Evolutionary conservation across 2,329 filamentous ascomycete species (phyloP).

Genomic region (Colletotrichum orchidophilum): DNA sequence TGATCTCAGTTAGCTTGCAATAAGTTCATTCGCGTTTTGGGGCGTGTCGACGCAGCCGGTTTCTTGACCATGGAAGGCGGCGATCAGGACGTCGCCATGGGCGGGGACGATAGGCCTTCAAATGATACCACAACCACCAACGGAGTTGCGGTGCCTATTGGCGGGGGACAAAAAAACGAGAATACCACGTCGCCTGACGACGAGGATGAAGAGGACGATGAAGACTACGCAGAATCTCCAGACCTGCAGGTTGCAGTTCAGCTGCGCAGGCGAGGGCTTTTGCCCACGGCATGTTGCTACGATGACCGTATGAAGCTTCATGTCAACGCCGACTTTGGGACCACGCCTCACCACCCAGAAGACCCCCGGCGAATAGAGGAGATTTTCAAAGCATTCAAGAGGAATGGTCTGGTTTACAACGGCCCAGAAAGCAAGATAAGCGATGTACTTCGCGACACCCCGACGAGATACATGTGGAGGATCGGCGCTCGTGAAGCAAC

Average conservation of each 20-base stretch:
- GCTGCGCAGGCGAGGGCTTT: slow-evolving; percentile 55
- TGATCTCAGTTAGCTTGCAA: not conserved
- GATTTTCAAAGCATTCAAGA: slow-evolving; percentile 90
- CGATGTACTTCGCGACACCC: slow-evolving; percentile 60
- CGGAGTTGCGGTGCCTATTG: slow-evolving; percentile 38
- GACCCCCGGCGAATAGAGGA: slow-evolving; percentile 91
- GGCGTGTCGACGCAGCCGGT: slow-evolving; percentile 3
- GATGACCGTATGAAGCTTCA: slow-evolving; percentile 97
- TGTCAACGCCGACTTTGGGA: slow-evolving; percentile 80
- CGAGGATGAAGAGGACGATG: slow-evolving; percentile 46
- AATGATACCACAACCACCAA: slow-evolving; percentile 51
- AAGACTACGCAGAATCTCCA: slow-evolving; percentile 40
- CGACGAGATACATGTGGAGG: slow-evolving; percentile 74
- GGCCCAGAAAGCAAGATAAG: slow-evolving; percentile 65
- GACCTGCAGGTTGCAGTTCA: slow-evolving; percentile 50
- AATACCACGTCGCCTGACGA: slow-evolving; percentile 42
- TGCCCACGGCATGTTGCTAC: slow-evolving; percentile 84
- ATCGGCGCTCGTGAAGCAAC: slow-evolving; percentile 84
- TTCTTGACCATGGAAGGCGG: slow-evolving; percentile 20
- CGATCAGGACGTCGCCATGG: slow-evolving; percentile 45
- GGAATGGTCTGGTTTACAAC: slow-evolving; percentile 78
- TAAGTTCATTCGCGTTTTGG: not conserved
- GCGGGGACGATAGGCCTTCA: slow-evolving; percentile 55
- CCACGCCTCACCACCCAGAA: slow-evolving; percentile 87
- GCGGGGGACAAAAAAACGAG: slow-evolving; percentile 26